Percentiles rank a stretch among this genome's conserved stretches.
These are phyloP conservation scores for Linnemannia exigua DNA, from an alignment of 192 early-diverging fungal genomes.

Conservation along the genomic window DNA sequence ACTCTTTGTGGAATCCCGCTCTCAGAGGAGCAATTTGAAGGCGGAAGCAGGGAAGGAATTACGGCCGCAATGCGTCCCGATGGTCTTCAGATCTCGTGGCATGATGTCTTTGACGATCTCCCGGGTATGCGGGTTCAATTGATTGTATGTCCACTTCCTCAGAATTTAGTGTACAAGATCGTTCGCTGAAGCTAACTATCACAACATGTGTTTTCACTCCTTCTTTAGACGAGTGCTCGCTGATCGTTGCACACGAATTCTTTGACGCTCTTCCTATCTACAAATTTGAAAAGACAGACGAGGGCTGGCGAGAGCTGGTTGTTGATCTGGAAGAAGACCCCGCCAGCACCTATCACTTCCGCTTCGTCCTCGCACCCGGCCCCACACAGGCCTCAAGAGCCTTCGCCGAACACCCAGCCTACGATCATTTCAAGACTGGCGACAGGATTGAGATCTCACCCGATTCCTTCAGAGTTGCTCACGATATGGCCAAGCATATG, in stretches of 20 bases:
- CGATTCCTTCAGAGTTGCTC: conserved; percentile 76
- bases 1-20: conserved; percentile 61
- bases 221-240: conserved; percentile 64
- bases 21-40: conserved; percentile 43
- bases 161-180: no score
- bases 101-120: conserved; percentile 76
- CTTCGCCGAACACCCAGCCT: conserved; percentile 58
- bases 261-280: conserved; percentile 97
- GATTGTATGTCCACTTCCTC: no score
- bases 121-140: no score
- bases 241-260: conserved; percentile 95
- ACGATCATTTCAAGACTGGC: conserved; percentile 73
- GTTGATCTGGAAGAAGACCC: conserved; percentile 84
- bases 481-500: conserved; percentile 80
- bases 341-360: conserved; percentile 81
- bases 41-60: conserved; percentile 40
- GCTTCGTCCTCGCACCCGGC: conserved; percentile 74
- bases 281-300: conserved; percentile 80
- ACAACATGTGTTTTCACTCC: not conserved
- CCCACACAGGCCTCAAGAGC: conserved; percentile 69
- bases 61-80: conserved; percentile 45
- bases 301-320: conserved; percentile 93
- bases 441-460: conserved; percentile 89
- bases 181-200: not conserved
- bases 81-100: conserved; percentile 73